A percentile compares a stretch with the other conserved stretches of the same genome.
These are phyloP conservation scores for Vitis amurensis DNA, from an alignment of 164 flowering plant genomes.

Conservation along the genomic window DNA sequence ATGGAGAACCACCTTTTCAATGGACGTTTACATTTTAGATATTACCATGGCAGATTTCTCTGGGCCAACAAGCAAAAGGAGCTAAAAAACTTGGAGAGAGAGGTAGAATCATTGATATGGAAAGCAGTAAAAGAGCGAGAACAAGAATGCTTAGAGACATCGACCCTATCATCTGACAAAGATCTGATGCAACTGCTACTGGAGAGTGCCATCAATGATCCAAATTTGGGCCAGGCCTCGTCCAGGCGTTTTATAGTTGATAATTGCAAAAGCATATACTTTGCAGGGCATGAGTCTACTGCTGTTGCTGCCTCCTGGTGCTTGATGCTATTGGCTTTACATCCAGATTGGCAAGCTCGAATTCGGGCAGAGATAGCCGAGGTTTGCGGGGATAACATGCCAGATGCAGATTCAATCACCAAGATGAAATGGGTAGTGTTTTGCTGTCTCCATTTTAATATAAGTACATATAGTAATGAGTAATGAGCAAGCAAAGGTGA, in stretches of 20 bases:
- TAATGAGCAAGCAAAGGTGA: too few species aligned
- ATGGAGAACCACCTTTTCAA: not conserved
- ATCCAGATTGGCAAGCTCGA: slow-evolving; percentile 61
- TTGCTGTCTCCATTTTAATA: not conserved
- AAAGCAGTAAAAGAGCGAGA: slow-evolving; percentile 35
- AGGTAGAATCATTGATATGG: slow-evolving; percentile 57
- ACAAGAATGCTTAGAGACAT: slow-evolving; percentile 12
- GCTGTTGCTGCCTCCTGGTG: slow-evolving; percentile 58
- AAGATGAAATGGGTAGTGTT: slow-evolving; percentile 44
- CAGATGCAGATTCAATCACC: slow-evolving; percentile 30
- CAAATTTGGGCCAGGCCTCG: slow-evolving; percentile 11
- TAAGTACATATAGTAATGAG: too few species aligned
- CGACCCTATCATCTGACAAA: slow-evolving; percentile 15
- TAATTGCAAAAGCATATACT: slow-evolving; percentile 57
- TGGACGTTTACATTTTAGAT: not conserved
- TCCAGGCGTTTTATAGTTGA: slow-evolving; percentile 35
- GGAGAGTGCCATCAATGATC: slow-evolving; percentile 41
- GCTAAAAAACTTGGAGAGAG: slow-evolving; percentile 33
- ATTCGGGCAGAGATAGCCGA: slow-evolving; percentile 38
- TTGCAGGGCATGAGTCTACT: slow-evolving; percentile 65
- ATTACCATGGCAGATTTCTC: slow-evolving; percentile 17
- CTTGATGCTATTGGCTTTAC: slow-evolving; percentile 51
- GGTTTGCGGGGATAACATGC: slow-evolving; percentile 21
- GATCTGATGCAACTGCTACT: slow-evolving; percentile 48
- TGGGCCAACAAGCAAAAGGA: slow-evolving; percentile 26